Evolutionary conservation across 1,139 yeast genomes (phyloP).

Genomic region (Starmera stellimalicola): DNA sequence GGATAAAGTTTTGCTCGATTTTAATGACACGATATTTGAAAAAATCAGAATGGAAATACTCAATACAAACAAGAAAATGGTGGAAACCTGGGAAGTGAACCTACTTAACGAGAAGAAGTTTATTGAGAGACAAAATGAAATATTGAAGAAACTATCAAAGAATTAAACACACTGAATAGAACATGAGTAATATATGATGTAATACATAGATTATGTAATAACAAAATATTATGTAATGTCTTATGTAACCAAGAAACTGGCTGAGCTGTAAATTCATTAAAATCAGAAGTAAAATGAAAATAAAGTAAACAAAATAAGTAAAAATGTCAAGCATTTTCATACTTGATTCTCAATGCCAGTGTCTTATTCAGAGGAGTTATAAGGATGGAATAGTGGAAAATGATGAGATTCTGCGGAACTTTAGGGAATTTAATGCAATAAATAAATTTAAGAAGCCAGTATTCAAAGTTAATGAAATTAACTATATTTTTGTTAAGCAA

Average conservation of each 20-base stretch:
- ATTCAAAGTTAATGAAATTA: conserved; percentile 37
- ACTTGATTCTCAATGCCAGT: conserved; percentile 13
- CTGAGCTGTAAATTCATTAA: no score
- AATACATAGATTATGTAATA: no score
- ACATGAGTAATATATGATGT: no score
- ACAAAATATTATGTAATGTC: no score
- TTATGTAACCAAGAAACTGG: no score
- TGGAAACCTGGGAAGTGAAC: conserved; percentile 7
- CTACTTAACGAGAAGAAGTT: no score
- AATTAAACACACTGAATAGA: no score
- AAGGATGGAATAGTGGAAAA: conserved; percentile 9
- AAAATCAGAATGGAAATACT: conserved; percentile 15
- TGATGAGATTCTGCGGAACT: no score
- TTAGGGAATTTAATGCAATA: no score
- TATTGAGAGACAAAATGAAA: no score
- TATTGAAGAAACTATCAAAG: no score
- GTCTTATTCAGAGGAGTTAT: conserved; percentile 14
- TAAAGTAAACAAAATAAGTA: conserved; percentile 7
- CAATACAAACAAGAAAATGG: conserved; percentile 10
- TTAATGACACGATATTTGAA: conserved; percentile 17
- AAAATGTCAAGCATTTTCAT: conserved; percentile 13
- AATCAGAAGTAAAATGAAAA: not conserved
- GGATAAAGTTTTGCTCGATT: conserved; percentile 12
- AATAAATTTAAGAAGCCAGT: conserved; percentile 35
- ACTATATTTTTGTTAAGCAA: conserved; percentile 46